These are phyloP conservation scores for Ophiostoma novo-ulmi DNA, from an alignment of 2,329 filamentous ascomycete genomes.

Conservation along the genomic window DNA sequence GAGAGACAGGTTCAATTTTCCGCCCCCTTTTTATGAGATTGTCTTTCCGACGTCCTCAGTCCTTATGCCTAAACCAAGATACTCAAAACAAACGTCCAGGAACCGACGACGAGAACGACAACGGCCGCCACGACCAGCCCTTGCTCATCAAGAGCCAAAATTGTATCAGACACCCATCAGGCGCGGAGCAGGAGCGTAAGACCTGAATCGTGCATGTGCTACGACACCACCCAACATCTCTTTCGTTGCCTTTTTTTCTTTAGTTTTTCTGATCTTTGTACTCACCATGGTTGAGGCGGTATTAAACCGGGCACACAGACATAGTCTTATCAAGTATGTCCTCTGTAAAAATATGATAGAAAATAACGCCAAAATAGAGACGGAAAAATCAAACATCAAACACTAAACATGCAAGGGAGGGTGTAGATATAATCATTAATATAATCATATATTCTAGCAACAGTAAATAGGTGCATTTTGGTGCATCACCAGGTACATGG, in stretches of 20 bases:
- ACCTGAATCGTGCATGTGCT: slow-evolving; percentile 6
- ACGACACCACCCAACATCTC: neutral
- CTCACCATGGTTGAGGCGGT: neutral
- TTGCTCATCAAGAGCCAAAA: neutral
- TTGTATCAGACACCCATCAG: neutral
- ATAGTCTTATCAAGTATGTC: neutral
- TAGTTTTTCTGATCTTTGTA: neutral
- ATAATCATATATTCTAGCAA: too few species aligned
- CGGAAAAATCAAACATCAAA: too few species aligned
- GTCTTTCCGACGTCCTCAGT: neutral
- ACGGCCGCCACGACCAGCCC: neutral
- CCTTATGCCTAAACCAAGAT: neutral
- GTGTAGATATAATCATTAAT: neutral
- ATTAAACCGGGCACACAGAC: neutral
- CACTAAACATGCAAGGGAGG: neutral
- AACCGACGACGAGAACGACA: neutral
- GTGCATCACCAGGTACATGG: neutral
- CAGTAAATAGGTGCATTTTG: neutral
- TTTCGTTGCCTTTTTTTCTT: neutral
- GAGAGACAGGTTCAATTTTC: neutral
- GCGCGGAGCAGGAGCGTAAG: neutral
- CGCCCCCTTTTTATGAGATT: neutral
- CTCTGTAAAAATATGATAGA: neutral
- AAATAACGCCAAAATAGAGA: neutral
- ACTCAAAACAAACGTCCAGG: neutral